Base-by-base conservation (phyloP, 805 yeast species). In the Cyberlindnera nakhonratchasimensis region DNA sequence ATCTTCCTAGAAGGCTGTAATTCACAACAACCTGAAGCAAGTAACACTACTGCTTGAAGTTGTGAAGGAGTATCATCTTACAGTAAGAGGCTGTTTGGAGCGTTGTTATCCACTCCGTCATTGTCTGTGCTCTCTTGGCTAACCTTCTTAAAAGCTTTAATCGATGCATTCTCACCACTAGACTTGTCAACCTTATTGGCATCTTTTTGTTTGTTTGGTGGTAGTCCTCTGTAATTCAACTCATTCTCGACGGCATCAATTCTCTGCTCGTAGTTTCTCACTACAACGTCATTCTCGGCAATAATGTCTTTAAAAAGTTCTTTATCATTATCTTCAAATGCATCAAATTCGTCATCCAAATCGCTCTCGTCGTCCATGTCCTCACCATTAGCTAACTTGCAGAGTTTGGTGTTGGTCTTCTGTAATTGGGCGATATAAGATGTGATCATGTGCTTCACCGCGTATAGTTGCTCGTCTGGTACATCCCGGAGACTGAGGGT, bases 201-300 rank as follows among this genome's bases (percentile, higher is more conserved):
- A 11, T 24, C 28, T 18, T 26, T 28, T 6, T 12, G 18, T 11
- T 21, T 13, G 3, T 33, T 36, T 11, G 10, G 25, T 3, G 49
- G 32, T 8, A 52, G 31, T 2, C 64, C 75, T 42, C 86, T 64
- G 40, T 58, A 55, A n/a, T 53, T 47, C 19, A 79, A 61, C 54
- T 82, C 86, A 16, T 63, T 55, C 24, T 69, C 65, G 16, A 81
- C 54, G 0, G 70, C 68, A 3, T 60, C 63, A 4, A 79, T 54
- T 44, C 83, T 62, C 29, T 67, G 64, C 10, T 57, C 45, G 54
- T 80, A 82, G 53, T 75, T 80, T 3, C 58, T 51, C 18, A 81
- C 63, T n/a, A 81, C 84, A 3, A 58, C 55, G 11, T 66, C 61
- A 57, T 83, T 83, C 49, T 82, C 90, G 8, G 55, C 52, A 14